phyloP scores from a whole-genome alignment of 768 basidiomycete species.

The Gloeostereum incarnatum region DNA sequence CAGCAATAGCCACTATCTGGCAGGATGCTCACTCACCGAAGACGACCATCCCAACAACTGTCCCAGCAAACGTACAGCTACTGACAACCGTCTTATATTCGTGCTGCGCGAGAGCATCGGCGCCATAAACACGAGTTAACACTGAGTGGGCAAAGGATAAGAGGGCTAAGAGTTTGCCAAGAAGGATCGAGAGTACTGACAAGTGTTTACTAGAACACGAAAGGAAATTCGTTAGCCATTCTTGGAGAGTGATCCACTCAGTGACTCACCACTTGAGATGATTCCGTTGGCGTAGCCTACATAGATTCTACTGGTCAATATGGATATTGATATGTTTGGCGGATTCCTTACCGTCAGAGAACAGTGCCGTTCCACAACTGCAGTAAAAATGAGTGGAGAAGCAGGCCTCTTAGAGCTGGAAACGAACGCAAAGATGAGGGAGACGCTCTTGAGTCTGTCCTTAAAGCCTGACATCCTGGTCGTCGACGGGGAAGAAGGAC shows the following conservation, averaged over 20 bases:
- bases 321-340: not conserved
- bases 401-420: not conserved
- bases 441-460: conserved; percentile 43
- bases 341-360: conserved; percentile 61
- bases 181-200: conserved; percentile 25
- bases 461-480: too few species aligned
- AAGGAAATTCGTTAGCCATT: conserved; percentile 3
- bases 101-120: conserved; percentile 33
- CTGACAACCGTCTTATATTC: conserved; percentile 57
- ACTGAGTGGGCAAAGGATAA: conserved; percentile 29
- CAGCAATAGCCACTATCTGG: not conserved
- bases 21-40: conserved; percentile 37
- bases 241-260: conserved; percentile 3
- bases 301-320: conserved; percentile 1
- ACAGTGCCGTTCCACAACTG: conserved; percentile 81
- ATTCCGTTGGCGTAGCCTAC: conserved; percentile 75
- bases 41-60: conserved; percentile 74
- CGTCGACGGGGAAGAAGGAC: too few species aligned
- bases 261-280: conserved; percentile 60
- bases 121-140: conserved; percentile 61
- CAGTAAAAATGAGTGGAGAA: conserved; percentile 4
- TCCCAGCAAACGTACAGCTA: conserved; percentile 77
- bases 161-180: not conserved
- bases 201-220: conserved; percentile 49
- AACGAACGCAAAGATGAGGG: conserved; percentile 79